These are phyloP conservation scores for Penicillium silybi DNA, from an alignment of 495 filamentous ascomycete species.

Conservation along the genomic window DNA sequence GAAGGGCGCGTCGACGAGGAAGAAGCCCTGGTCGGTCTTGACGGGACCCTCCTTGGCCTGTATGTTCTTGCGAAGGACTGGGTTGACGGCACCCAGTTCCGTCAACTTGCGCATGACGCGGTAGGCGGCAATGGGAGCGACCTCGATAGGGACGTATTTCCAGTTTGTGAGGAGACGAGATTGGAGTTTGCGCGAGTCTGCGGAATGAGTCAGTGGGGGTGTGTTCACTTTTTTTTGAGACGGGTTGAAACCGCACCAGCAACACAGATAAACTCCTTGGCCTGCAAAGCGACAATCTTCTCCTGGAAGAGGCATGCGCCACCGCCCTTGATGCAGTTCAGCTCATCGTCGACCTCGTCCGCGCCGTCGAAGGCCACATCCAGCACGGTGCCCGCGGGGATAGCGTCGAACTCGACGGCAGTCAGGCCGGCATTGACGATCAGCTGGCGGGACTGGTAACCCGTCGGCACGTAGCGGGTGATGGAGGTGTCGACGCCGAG, in stretches of 20 bases:
- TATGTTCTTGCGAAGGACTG: conserved; percentile 63
- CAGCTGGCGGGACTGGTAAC: conserved; percentile 80
- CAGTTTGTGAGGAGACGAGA: conserved; percentile 72
- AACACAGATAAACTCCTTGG: conserved; percentile 88
- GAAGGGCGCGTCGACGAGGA: conserved; percentile 91
- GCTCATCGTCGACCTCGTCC: conserved; percentile 90
- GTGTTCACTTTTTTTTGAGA: neutral
- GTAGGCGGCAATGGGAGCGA: conserved; percentile 74
- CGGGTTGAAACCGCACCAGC: conserved; percentile 53
- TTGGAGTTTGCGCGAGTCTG: conserved; percentile 84
- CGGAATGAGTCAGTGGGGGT: conserved; percentile 1
- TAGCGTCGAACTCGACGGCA: conserved; percentile 69
- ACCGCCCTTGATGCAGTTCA: conserved; percentile 97
- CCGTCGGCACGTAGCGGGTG: conserved; percentile 86
- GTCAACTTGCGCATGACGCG: conserved; percentile 64
- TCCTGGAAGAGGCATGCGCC: conserved; percentile 97
- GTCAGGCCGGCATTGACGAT: conserved; percentile 73
- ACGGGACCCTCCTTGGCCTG: conserved; percentile 72
- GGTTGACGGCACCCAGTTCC: conserved; percentile 64
- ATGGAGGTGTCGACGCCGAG: conserved; percentile 54
- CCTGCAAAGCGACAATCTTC: conserved; percentile 84
- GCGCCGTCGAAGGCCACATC: conserved; percentile 94
- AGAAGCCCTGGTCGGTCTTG: conserved; percentile 91
- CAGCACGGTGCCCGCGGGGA: conserved; percentile 57
- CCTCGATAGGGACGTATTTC: conserved; percentile 87